These are phyloP conservation scores for Lodderomyces metapsilosis DNA, from an alignment of 1,139 yeast species.

Conservation along the genomic window DNA sequence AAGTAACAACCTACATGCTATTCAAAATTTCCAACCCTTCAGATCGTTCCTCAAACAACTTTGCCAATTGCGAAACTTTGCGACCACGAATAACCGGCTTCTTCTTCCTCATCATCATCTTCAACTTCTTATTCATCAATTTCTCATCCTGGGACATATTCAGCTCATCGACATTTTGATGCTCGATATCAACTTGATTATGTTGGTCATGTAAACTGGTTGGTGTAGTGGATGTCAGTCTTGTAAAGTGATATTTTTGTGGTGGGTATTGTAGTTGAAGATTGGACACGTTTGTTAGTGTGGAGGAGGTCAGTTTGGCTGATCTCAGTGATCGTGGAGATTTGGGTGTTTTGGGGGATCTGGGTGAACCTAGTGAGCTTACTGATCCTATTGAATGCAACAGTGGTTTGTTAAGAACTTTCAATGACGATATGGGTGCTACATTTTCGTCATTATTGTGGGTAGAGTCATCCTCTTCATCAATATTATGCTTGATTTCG, in stretches of 20 bases:
- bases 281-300: conserved; percentile 24
- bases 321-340: background rate
- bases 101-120: conserved; percentile 21
- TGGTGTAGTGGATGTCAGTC: background rate
- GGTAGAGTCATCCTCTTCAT: no score
- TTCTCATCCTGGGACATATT: no score
- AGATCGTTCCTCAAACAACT: conserved; percentile 54
- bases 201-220: background rate
- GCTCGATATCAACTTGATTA: conserved; percentile 1
- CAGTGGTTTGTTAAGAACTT: background rate
- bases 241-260: conserved; percentile 33
- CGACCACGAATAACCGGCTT: conserved; percentile 52
- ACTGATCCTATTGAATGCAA: no score
- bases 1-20: no score
- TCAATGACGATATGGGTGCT: background rate
- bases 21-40: conserved; percentile 51
- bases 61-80: conserved; percentile 56
- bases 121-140: no score
- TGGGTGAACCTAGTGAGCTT: no score
- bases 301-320: background rate
- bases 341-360: no score
- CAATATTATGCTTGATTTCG: no score
- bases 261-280: conserved; percentile 37
- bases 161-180: background rate
- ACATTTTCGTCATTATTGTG: background rate